Percentiles rank a stretch among this genome's conserved stretches.
Conservation (phyloP, 2,329 filamentous ascomycete genomes). For the Pseudocercospora ulei region DNA sequence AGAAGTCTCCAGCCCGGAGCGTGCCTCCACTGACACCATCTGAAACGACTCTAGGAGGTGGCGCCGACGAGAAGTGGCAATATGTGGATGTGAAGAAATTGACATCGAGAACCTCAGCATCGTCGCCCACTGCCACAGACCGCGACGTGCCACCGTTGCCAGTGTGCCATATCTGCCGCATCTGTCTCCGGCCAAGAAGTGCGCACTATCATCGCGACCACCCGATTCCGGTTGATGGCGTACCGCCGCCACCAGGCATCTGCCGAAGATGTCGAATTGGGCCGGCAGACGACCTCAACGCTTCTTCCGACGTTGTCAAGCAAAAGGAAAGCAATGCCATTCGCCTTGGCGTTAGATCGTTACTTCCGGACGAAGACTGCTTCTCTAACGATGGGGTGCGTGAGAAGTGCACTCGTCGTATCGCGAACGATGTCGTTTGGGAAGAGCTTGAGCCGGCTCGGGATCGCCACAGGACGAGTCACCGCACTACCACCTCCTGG, state of each 20-base stretch:
- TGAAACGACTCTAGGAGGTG: slow-evolving; percentile 2
- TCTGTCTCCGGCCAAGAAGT: slow-evolving; percentile 32
- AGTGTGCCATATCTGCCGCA: slow-evolving; percentile 33
- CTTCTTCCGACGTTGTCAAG: slow-evolving; percentile 18
- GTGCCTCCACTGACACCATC: slow-evolving; percentile 9
- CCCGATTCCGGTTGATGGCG: slow-evolving; percentile 29
- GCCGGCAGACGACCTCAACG: slow-evolving; percentile 21
- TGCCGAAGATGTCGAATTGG: slow-evolving; percentile 31
- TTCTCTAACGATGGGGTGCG: slow-evolving; percentile 18
- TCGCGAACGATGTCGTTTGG: slow-evolving; percentile 22
- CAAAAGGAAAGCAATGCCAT: slow-evolving; percentile 26
- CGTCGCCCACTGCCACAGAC: background rate
- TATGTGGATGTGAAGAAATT: slow-evolving; percentile 3
- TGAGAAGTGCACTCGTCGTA: slow-evolving; percentile 12
- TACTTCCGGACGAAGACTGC: slow-evolving; percentile 24
- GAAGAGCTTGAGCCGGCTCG: slow-evolving; percentile 17
- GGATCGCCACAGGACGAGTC: background rate
- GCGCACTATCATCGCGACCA: slow-evolving; percentile 32
- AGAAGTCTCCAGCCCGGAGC: slow-evolving; percentile 6
- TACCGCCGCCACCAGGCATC: slow-evolving; percentile 30
- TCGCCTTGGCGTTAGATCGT: slow-evolving; percentile 25
- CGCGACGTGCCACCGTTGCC: slow-evolving; percentile 26
- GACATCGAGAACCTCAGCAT: slow-evolving; percentile 1
- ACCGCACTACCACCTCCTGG: background rate
- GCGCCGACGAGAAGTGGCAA: slow-evolving; percentile 8